Conservation (phyloP, 306 rosid genomes). For the Vicia sativa region DNA sequence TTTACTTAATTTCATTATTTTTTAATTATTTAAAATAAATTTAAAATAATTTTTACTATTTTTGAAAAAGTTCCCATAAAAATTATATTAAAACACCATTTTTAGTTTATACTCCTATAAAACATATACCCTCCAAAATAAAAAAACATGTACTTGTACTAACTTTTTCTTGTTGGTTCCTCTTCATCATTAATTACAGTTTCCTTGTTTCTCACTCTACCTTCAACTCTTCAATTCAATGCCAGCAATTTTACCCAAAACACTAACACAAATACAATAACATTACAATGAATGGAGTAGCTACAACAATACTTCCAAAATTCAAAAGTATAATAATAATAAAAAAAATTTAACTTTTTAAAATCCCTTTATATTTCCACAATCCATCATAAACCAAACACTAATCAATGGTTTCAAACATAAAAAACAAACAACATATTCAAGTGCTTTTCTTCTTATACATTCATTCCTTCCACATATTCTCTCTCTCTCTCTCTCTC, state of each 20-base stretch:
- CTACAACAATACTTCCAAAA: slow-evolving; percentile 40
- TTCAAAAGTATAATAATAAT: background rate
- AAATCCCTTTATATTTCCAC: slow-evolving; percentile 29
- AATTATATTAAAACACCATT: no score
- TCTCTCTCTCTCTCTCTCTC: slow-evolving; percentile 5
- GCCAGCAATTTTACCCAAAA: slow-evolving; percentile 25
- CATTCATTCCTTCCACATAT: slow-evolving; percentile 31
- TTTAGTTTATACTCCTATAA: no score
- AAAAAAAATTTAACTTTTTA: background rate
- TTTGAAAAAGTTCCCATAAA: no score
- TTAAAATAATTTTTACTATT: no score
- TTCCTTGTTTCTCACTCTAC: slow-evolving; percentile 29
- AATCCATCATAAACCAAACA: slow-evolving; percentile 32
- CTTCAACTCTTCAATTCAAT: slow-evolving; percentile 27
- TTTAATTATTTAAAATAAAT: no score
- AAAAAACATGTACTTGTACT: no score
- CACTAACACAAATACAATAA: background rate
- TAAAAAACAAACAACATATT: slow-evolving; percentile 30
- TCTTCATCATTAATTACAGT: background rate
- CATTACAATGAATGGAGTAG: slow-evolving; percentile 32
- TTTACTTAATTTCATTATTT: no score
- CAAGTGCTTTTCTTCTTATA: slow-evolving; percentile 8
- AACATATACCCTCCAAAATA: no score
- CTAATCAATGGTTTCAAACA: slow-evolving; percentile 37
- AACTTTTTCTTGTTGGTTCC: slow-evolving; percentile 1